These are phyloP conservation scores for Tetrahymena thermophila DNA, from an alignment of 73 alveolate genomes.

Conservation along the genomic window DNA sequence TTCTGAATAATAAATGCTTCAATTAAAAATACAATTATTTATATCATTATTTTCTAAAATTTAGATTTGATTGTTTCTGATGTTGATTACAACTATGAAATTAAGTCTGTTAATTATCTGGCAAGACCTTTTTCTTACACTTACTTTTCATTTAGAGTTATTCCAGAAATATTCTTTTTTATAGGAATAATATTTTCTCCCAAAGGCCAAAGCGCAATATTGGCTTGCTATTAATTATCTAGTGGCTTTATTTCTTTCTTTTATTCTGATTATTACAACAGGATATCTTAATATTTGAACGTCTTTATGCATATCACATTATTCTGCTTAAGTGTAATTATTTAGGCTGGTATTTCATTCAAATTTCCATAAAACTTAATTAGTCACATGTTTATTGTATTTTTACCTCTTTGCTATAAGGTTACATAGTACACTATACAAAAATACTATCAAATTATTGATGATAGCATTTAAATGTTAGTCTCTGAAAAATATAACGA, in stretches of 20 bases:
- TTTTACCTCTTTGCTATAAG: background rate
- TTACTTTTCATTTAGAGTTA: background rate
- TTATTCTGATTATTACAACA: background rate
- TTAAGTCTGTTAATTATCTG: no score
- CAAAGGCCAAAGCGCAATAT: background rate
- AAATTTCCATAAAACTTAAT: background rate
- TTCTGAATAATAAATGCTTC: no score
- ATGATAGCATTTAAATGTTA: background rate
- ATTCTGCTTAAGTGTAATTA: background rate
- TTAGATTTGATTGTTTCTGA: background rate
- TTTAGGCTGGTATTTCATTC: background rate
- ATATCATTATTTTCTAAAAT: background rate
- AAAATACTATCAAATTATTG: background rate
- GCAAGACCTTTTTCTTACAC: background rate
- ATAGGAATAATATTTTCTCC: background rate
- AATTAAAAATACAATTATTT: no score
- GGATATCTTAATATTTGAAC: background rate
- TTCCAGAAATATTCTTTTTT: background rate
- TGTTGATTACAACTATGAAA: background rate
- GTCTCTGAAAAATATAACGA: background rate
- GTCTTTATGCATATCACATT: background rate
- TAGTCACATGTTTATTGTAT: background rate
- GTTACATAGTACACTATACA: no score
- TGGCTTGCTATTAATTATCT: background rate
- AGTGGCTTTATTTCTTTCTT: background rate